A percentile compares a stretch with the other conserved stretches of the same genome.
Conservation (phyloP, 1,284 basidiomycete genomes). For the Rhodotorula glutinis region DNA sequence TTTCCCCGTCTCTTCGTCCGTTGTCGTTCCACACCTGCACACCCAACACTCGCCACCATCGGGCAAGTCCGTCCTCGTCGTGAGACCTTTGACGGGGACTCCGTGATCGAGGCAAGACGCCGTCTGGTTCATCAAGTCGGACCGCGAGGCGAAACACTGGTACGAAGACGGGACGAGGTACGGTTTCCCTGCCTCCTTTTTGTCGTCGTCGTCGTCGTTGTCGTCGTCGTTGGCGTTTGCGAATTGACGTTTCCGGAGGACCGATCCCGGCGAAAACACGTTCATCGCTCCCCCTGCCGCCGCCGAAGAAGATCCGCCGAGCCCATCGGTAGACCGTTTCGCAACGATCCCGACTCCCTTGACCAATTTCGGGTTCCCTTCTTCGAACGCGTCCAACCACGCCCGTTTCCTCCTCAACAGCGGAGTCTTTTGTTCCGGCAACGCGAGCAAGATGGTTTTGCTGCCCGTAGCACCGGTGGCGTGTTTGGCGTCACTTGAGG, state of each 20-base stretch:
- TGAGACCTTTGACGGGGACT: conserved; percentile 23
- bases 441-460: conserved; percentile 10
- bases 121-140: conserved; percentile 23
- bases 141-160: conserved; percentile 25
- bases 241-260: neutral
- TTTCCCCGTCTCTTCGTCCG: conserved; percentile 21
- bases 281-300: conserved; percentile 1
- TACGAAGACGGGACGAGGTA: conserved; percentile 30
- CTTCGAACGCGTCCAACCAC: conserved; percentile 29
- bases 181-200: neutral
- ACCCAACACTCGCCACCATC: conserved; percentile 34
- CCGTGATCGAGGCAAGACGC: conserved; percentile 31
- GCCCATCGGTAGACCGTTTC: neutral
- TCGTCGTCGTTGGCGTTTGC: neutral
- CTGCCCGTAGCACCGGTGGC: too few species aligned
- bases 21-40: conserved; percentile 29
- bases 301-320: neutral
- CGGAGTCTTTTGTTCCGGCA: conserved; percentile 21
- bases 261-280: conserved; percentile 5
- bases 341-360: neutral
- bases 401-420: conserved; percentile 18
- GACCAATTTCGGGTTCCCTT: neutral
- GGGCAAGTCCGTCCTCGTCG: neutral
- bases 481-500: too few species aligned
- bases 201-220: neutral